Evolutionary conservation across 345 rosid genomes (phyloP), one percentile per base, ranked within the genome.

Genomic region (Psidium guajava): DNA sequence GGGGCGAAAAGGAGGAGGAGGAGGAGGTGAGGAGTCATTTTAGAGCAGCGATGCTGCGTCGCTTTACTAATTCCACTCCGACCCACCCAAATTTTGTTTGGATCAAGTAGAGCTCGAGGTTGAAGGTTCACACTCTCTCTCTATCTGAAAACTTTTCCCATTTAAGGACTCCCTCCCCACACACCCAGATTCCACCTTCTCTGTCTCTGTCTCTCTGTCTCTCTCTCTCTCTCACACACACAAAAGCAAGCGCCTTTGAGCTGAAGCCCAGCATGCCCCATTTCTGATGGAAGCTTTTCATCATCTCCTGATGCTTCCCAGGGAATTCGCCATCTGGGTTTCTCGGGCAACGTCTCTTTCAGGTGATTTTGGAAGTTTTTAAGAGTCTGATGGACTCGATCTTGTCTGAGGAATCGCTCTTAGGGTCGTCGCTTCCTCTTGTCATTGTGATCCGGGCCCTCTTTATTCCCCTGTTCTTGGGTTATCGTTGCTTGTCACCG

Each of bases 21-120:
- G n/a, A 10, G 27, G 44, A 55, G 84, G 69, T 18, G 44, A 49
- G 28, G 52, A 5, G 74, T 56, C 69, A 24, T 27, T 54, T 8
- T 18, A 25, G 59, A 16, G 50, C 32, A 14, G 59, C n/a, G 50
- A 22, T 56, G 69, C 61, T 40, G 28, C 84, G 87, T 90, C 89
- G 85, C 90, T 90, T 90, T 89, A 83, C 91, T 82, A 83, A 88
- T 86, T 87, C 80, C 81, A 82, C 58, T 52, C 91, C 58, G 27
- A 84, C 91, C 87, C 58, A 86, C 85, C 84, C 74, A 58, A 52
- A 14, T 80, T 47, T 28, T 25, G 21, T 73, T 42, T 22, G 42
- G 54, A n/a, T 54, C 51, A 10, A 10, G 56, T 50, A 51, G 21
- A 82, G 56, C 36, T 36, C 36, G 36, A 36, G 36, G 36, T 36